Conservation (phyloP, 163 green algal genomes). For the Scenedesmus sp. region DNA sequence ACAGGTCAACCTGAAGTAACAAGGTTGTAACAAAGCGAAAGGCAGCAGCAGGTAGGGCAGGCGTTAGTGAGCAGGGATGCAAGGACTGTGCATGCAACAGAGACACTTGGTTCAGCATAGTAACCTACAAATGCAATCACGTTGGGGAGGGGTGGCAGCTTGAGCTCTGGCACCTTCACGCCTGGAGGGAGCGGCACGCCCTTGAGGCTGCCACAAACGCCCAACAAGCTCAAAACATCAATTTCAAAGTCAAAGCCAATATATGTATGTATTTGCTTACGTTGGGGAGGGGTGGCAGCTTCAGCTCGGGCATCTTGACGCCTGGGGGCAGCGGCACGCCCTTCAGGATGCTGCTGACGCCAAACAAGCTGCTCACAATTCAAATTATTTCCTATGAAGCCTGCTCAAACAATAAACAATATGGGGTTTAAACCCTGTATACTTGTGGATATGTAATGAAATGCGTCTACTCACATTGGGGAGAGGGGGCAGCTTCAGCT, state of each 20-base stretch:
- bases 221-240: neutral
- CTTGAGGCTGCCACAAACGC: neutral
- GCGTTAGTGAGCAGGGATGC: neutral
- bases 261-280: neutral
- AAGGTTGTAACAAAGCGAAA: neutral
- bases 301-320: constrained; percentile 42
- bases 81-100: neutral
- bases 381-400: too few species aligned
- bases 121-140: too few species aligned
- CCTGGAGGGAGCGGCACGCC: neutral
- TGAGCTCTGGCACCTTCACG: too few species aligned
- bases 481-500: too few species aligned
- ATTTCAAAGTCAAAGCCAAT: too few species aligned
- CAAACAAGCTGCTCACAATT: too few species aligned
- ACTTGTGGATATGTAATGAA: too few species aligned
- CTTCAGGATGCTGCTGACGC: neutral
- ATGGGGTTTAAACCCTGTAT: too few species aligned
- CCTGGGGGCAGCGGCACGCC: constrained; percentile 36
- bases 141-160: too few species aligned
- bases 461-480: too few species aligned
- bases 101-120: neutral
- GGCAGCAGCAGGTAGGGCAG: neutral
- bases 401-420: too few species aligned
- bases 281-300: constrained; percentile 29
- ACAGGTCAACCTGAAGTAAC: constrained; percentile 25